Percentiles rank a stretch among this genome's conserved stretches.
Evolutionary conservation across 2,329 filamentous ascomycete genomes (phyloP).

Genomic region (Fusarium nodosum): DNA sequence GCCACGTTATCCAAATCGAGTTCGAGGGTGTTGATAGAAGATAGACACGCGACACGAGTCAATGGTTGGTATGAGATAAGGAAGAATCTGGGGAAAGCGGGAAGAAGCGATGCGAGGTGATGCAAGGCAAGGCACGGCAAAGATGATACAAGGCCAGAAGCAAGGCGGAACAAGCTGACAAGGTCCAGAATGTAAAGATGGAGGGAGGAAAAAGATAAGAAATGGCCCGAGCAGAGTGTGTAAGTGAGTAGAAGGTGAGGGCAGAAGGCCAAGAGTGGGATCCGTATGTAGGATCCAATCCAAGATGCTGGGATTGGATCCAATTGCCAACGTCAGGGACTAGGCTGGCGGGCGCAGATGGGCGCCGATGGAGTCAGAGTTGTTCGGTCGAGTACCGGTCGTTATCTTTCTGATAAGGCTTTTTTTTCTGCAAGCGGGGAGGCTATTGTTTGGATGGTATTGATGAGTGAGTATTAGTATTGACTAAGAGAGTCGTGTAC

Average conservation of each 20-base stretch:
- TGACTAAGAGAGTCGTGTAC: slow-evolving; percentile 45
- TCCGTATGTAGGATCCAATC: slow-evolving; percentile 25
- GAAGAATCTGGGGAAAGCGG: slow-evolving; percentile 49
- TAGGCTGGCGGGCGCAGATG: slow-evolving; percentile 47
- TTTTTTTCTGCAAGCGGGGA: slow-evolving; percentile 45
- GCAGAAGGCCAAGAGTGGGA: slow-evolving; percentile 47
- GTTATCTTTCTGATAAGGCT: slow-evolving; percentile 51
- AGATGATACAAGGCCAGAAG: slow-evolving; percentile 26
- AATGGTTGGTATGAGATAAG: slow-evolving; percentile 51
- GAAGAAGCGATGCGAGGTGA: slow-evolving; percentile 37
- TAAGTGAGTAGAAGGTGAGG: slow-evolving; percentile 43
- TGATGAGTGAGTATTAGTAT: slow-evolving; percentile 22
- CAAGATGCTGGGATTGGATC: slow-evolving; percentile 46
- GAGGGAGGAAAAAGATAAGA: slow-evolving; percentile 47
- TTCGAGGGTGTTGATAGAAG: slow-evolving; percentile 32
- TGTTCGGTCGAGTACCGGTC: slow-evolving; percentile 41
- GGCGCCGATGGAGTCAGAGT: slow-evolving; percentile 48
- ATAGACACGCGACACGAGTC: slow-evolving; percentile 34
- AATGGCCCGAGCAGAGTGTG: slow-evolving; percentile 41
- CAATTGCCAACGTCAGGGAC: slow-evolving; percentile 43
- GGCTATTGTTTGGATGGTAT: slow-evolving; percentile 24
- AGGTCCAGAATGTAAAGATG: slow-evolving; percentile 20
- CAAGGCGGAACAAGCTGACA: slow-evolving; percentile 36
- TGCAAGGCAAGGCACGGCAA: slow-evolving; percentile 28
- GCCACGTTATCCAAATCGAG: slow-evolving; percentile 50